These are phyloP conservation scores for Macadamia integrifolia DNA, from an alignment of 164 flowering plant species.

Conservation along the genomic window DNA sequence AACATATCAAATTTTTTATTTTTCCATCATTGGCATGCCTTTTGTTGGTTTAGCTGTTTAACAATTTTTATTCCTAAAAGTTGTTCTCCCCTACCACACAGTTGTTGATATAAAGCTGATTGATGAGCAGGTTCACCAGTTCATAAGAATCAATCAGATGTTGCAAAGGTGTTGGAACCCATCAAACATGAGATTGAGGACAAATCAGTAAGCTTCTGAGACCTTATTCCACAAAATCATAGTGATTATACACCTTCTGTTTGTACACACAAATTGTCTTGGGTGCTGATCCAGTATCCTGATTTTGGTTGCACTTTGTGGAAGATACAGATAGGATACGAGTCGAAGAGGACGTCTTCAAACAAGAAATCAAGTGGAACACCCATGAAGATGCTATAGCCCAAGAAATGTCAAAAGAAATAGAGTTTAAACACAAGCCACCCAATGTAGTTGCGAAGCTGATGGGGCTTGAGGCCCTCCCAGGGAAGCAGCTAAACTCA, in stretches of 20 bases:
- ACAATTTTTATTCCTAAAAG: neutral
- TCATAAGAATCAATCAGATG: constrained; percentile 51
- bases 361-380: constrained; percentile 56
- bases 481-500: constrained; percentile 38
- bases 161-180: constrained; percentile 33
- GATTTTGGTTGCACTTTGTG: constrained; percentile 7
- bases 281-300: constrained; percentile 3
- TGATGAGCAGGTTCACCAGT: constrained; percentile 37
- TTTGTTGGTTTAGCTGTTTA: neutral
- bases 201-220: constrained; percentile 40
- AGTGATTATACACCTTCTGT: neutral
- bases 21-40: neutral
- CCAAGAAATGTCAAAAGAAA: constrained; percentile 85
- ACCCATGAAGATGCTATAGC: constrained; percentile 92
- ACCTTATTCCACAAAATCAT: neutral
- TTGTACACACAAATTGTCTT: neutral
- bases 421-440: constrained; percentile 48
- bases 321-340: constrained; percentile 49
- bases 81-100: neutral
- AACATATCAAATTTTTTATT: too few species aligned
- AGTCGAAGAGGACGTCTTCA: constrained; percentile 39
- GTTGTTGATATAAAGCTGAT: constrained; percentile 1
- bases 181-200: constrained; percentile 45
- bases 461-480: constrained; percentile 94
- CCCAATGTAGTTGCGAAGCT: constrained; percentile 88